Conservation (phyloP, 2,329 filamentous ascomycete genomes). For the Cryphonectria naterciae region DNA sequence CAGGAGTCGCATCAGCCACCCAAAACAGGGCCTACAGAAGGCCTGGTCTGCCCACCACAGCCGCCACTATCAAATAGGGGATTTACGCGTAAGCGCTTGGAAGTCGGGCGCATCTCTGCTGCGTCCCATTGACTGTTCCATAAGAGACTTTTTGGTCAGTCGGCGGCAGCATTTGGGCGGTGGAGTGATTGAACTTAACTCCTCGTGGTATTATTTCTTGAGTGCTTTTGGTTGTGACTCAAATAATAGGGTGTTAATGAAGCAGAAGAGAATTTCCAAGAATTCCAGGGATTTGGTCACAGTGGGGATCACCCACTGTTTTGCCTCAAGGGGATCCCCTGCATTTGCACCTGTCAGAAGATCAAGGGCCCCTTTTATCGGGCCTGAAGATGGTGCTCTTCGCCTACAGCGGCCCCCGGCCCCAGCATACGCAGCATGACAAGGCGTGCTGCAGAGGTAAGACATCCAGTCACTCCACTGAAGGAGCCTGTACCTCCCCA, state of each 20-base stretch:
- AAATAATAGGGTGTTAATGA: not conserved
- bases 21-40: not conserved
- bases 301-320: not conserved
- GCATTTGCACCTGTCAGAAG: slow-evolving; percentile 15
- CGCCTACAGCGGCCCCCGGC: not conserved
- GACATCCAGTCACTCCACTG: not conserved
- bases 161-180: not conserved
- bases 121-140: not conserved
- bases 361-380: not conserved
- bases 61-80: slow-evolving; percentile 11
- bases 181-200: not conserved
- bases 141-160: not conserved
- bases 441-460: not conserved
- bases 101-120: slow-evolving; percentile 3
- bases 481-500: not conserved
- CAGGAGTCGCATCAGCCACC: slow-evolving; percentile 2
- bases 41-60: not conserved
- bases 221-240: not conserved
- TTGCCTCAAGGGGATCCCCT: slow-evolving; percentile 6
- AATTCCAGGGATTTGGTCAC: not conserved
- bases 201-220: not conserved
- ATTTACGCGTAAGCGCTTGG: slow-evolving; percentile 1
- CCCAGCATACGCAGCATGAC: not conserved
- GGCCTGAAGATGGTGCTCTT: not conserved
- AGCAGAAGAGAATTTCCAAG: not conserved